These are phyloP conservation scores for Pseudocercospora ulei DNA, from an alignment of 2,329 filamentous ascomycete genomes.

Conservation along the genomic window DNA sequence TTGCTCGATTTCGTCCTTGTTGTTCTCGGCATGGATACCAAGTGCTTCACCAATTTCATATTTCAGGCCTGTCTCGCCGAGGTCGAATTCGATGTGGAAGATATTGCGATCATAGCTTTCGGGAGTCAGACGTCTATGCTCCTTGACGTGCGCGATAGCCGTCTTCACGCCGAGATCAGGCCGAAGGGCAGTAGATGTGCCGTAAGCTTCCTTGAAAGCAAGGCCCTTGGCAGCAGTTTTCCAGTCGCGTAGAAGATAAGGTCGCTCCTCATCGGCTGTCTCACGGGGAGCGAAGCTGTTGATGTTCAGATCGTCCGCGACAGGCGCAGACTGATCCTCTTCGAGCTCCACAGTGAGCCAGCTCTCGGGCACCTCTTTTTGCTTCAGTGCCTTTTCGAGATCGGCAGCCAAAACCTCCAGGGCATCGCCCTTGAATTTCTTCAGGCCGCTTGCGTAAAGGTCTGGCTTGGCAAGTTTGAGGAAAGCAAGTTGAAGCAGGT, in stretches of 20 bases:
- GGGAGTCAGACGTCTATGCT: constrained; percentile 88
- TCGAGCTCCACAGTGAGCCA: constrained; percentile 66
- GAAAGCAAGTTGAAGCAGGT: constrained; percentile 73
- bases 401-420: constrained; percentile 52
- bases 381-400: constrained; percentile 59
- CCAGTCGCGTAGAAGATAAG: constrained; percentile 63
- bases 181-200: constrained; percentile 61
- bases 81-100: constrained; percentile 98
- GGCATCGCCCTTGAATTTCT: constrained; percentile 57
- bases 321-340: constrained; percentile 42
- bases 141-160: constrained; percentile 77
- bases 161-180: constrained; percentile 83
- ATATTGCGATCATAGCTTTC: constrained; percentile 90
- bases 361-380: constrained; percentile 64
- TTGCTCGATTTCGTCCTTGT: constrained; percentile 62
- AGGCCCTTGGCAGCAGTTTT: constrained; percentile 76
- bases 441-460: constrained; percentile 51
- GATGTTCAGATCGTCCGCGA: constrained; percentile 56
- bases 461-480: constrained; percentile 64
- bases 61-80: constrained; percentile 78
- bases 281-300: constrained; percentile 78
- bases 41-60: constrained; percentile 97
- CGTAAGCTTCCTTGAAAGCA: constrained; percentile 89
- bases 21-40: constrained; percentile 91
- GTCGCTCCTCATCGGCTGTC: constrained; percentile 61